A percentile compares a stretch with the other conserved stretches of the same genome.
Evolutionary conservation across 1,284 basidiomycete genomes (phyloP).

Genomic region (Sphaerobolus stellatus): DNA sequence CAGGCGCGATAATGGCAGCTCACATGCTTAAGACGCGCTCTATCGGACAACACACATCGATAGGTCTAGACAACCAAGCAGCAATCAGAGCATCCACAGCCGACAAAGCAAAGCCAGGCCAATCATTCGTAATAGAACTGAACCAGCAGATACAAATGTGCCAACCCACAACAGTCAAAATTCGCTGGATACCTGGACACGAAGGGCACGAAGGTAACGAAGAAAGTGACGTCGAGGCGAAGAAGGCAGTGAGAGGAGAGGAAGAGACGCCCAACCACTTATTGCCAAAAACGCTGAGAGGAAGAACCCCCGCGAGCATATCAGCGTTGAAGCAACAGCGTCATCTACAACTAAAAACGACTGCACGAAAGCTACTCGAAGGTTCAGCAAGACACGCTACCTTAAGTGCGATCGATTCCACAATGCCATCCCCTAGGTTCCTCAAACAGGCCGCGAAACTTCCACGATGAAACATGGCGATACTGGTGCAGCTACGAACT

Average conservation of each 20-base stretch:
- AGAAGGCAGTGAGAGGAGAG: conserved; percentile 18
- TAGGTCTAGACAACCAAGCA: neutral
- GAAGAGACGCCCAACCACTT: neutral
- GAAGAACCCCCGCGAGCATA: neutral
- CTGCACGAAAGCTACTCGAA: neutral
- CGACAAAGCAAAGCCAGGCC: neutral
- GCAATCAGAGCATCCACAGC: neutral
- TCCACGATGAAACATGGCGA: neutral
- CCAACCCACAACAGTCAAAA: neutral
- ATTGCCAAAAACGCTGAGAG: neutral
- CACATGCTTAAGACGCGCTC: neutral
- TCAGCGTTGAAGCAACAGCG: neutral
- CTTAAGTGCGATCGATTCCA: neutral
- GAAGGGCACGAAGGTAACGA: conserved; percentile 21
- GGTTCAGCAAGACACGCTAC: neutral
- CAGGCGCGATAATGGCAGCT: neutral
- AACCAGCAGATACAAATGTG: neutral
- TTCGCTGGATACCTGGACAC: conserved; percentile 21
- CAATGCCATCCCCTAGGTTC: neutral
- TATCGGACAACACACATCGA: neutral
- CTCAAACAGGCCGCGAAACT: neutral
- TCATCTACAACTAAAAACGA: neutral
- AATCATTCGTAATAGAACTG: neutral
- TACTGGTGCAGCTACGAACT: neutral
- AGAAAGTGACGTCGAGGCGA: conserved; percentile 18